Evolutionary conservation across 1,284 basidiomycete species (phyloP).

Genomic region (Naganishia sp.): DNA sequence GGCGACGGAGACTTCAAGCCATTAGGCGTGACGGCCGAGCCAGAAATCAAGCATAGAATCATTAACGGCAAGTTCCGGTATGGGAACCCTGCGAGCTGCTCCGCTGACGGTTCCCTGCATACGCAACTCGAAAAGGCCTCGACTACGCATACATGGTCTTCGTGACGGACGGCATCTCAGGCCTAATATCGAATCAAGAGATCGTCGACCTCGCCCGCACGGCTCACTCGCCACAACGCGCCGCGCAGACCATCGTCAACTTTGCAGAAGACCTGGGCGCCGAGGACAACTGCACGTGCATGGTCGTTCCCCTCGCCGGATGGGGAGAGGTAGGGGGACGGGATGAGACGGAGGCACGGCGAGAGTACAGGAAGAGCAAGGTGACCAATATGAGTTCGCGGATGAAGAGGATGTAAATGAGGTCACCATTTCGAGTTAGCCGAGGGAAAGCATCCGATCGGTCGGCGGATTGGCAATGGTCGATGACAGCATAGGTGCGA

Average conservation of each 20-base stretch:
- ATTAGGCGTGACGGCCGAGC: conserved; percentile 90
- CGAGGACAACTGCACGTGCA: conserved; percentile 86
- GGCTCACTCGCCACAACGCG: conserved; percentile 70
- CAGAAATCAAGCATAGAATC: conserved; percentile 80
- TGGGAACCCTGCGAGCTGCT: background rate
- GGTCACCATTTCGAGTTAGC: too few species aligned
- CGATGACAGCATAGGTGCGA: too few species aligned
- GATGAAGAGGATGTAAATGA: conserved; percentile 52
- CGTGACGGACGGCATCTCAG: conserved; percentile 88
- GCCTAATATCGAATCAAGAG: conserved; percentile 88
- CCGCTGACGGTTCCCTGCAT: background rate
- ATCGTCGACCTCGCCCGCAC: conserved; percentile 84
- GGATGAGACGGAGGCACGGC: conserved; percentile 75
- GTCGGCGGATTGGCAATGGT: too few species aligned
- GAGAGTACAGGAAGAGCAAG: conserved; percentile 75
- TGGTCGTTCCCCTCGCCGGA: conserved; percentile 89
- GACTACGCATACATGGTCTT: conserved; percentile 78
- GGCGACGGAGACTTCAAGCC: conserved; percentile 89
- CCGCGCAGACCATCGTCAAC: conserved; percentile 77
- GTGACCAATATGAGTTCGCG: conserved; percentile 57
- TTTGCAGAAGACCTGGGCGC: conserved; percentile 89
- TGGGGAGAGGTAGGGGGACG: conserved; percentile 76
- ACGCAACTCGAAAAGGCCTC: conserved; percentile 57
- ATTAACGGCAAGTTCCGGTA: conserved; percentile 62
- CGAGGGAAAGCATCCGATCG: too few species aligned